A percentile compares a stretch with the other conserved stretches of the same genome.
Conservation (phyloP, 371 early-diverging fungal genomes). For the Mucor lusitanicus region DNA sequence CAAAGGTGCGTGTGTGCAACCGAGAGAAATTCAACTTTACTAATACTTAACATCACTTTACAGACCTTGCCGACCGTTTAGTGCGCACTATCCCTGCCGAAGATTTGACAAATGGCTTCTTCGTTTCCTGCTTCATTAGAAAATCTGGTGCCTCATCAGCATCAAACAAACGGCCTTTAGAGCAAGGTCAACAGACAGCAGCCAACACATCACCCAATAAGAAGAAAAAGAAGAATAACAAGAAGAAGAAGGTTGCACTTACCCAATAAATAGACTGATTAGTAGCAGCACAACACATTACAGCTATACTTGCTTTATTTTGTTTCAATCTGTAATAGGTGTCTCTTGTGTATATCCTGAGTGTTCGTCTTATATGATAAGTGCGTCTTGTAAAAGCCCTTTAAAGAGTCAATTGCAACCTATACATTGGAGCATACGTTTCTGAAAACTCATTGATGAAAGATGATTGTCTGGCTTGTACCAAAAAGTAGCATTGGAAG, state of each 20-base stretch:
- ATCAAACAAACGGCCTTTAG: conserved; percentile 9
- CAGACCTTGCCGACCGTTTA: conserved; percentile 58
- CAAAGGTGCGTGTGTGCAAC: conserved; percentile 11
- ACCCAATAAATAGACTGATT: conserved; percentile 16
- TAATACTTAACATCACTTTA: not conserved
- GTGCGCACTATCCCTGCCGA: conserved; percentile 71
- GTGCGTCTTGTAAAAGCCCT: no score
- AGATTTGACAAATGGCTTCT: conserved; percentile 82
- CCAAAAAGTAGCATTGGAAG: no score
- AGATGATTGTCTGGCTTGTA: no score
- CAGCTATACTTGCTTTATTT: no score
- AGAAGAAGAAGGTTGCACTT: conserved; percentile 21
- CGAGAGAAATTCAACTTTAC: not conserved
- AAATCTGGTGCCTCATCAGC: conserved; percentile 15
- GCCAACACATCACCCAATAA: not conserved
- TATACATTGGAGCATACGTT: no score
- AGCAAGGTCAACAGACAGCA: not conserved
- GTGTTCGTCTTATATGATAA: no score
- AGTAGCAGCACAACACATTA: not conserved
- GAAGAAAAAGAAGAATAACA: conserved; percentile 28
- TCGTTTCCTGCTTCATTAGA: conserved; percentile 81
- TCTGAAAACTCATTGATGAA: no score
- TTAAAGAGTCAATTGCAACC: no score
- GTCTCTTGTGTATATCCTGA: no score
- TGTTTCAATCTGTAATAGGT: no score